Conservation (phyloP, 108 stramenopile genomes). For the Schizochytrium sp. region DNA sequence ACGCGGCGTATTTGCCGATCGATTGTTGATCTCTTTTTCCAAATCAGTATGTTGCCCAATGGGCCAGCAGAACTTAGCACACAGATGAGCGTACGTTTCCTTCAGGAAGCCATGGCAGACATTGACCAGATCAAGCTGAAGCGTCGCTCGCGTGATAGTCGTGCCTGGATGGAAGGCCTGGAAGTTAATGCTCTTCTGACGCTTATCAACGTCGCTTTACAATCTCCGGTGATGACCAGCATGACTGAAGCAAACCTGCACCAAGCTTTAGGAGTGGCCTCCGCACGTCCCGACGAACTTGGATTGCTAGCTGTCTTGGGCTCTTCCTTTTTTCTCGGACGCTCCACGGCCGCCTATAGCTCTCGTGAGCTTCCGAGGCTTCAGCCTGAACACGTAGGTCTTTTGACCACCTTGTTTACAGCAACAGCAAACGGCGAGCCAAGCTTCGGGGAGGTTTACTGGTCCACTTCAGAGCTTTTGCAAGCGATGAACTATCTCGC, state of each 20-base stretch:
- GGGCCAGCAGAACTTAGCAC: constrained; percentile 38
- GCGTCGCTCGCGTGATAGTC: neutral
- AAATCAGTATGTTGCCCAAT: neutral
- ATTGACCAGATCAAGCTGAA: neutral
- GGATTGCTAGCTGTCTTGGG: constrained; percentile 32
- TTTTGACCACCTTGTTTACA: neutral
- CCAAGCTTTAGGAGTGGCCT: neutral
- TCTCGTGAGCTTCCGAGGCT: constrained; percentile 31
- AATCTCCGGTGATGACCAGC: constrained; percentile 42
- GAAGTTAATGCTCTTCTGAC: neutral
- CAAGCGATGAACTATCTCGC: constrained; percentile 32
- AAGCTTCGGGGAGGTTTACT: neutral
- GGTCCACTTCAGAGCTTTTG: constrained; percentile 16
- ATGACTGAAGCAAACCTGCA: constrained; percentile 33
- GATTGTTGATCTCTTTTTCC: neutral
- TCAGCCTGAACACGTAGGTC: neutral
- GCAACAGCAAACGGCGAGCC: neutral
- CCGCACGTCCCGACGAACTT: neutral
- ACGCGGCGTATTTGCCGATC: neutral
- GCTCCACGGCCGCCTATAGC: neutral
- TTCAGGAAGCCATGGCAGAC: constrained; percentile 32
- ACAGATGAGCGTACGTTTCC: neutral
- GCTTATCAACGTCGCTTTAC: neutral
- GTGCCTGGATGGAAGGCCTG: neutral
- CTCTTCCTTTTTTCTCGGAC: constrained; percentile 41